phyloP scores from a whole-genome alignment of 805 yeast species.

The Schizosaccharomyces octosporus region DNA sequence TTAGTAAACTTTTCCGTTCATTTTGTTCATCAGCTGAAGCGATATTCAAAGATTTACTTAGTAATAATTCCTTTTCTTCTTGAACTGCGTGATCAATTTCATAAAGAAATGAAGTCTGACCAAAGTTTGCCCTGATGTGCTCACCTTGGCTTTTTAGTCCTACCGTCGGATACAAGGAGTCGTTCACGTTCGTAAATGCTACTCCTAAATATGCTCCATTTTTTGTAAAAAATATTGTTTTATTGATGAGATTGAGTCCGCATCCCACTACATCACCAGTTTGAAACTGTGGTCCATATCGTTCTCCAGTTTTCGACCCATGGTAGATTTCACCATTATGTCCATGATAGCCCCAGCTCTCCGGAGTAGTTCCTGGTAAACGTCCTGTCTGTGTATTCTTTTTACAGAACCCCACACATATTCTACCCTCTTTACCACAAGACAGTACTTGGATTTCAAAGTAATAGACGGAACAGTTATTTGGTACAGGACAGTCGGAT shows the following conservation, averaged over 20 bases:
- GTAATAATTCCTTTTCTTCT: constrained; percentile 19
- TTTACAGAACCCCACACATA: constrained; percentile 24
- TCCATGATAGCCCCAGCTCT: constrained; percentile 30
- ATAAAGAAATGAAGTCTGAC: constrained; percentile 26
- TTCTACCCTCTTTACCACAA: constrained; percentile 15
- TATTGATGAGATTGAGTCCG: constrained; percentile 47
- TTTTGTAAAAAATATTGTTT: constrained; percentile 49
- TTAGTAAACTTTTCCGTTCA: background rate
- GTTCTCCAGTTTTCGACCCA: constrained; percentile 18
- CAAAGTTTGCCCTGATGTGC: constrained; percentile 27
- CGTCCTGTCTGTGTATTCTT: constrained; percentile 14
- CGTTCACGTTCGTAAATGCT: constrained; percentile 25
- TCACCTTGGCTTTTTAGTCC: constrained; percentile 21
- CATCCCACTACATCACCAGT: constrained; percentile 52
- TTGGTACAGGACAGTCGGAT: constrained; percentile 15
- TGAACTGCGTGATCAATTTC: constrained; percentile 31
- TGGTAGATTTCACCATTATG: constrained; percentile 23
- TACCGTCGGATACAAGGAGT: constrained; percentile 24
- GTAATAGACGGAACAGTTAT: constrained; percentile 24
- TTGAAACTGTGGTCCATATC: constrained; percentile 24
- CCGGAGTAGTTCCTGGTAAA: constrained; percentile 24
- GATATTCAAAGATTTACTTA: constrained; percentile 8
- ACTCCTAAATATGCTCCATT: constrained; percentile 45
- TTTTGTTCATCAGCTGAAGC: background rate
- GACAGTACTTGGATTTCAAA: constrained; percentile 22